Evolutionary conservation across 2,329 filamentous ascomycete genomes (phyloP).

Genomic region (Verticillium albo-atrum): DNA sequence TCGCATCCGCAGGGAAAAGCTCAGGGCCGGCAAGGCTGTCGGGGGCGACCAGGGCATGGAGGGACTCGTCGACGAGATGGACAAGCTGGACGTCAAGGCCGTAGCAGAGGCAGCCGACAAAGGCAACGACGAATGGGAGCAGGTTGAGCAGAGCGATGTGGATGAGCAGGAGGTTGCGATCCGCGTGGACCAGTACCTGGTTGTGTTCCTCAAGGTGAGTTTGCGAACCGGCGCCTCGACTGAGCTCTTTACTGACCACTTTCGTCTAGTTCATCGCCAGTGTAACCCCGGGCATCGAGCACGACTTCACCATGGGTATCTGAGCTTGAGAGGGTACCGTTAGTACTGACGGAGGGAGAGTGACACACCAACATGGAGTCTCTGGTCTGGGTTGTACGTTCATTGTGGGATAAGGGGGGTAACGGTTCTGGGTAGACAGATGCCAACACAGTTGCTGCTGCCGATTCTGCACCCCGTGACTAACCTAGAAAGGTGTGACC

Average conservation of each 20-base stretch:
- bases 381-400: neutral
- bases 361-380: neutral
- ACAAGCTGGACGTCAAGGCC: conserved; percentile 54
- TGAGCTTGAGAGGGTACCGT: conserved; percentile 32
- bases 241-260: neutral
- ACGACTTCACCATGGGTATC: conserved; percentile 96
- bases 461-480: too few species aligned
- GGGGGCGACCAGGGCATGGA: conserved; percentile 63
- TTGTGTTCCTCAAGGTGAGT: conserved; percentile 78
- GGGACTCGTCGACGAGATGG: conserved; percentile 78
- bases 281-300: conserved; percentile 94
- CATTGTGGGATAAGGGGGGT: neutral
- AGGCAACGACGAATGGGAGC: conserved; percentile 59
- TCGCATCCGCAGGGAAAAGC: conserved; percentile 80
- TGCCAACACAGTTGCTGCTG: too few species aligned
- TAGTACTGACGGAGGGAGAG: neutral
- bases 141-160: conserved; percentile 54
- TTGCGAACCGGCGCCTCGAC: conserved; percentile 1
- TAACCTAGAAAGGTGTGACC: too few species aligned
- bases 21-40: conserved; percentile 55
- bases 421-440: neutral
- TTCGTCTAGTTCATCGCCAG: conserved; percentile 65
- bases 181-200: conserved; percentile 81
- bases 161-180: conserved; percentile 74
- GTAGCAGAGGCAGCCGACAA: conserved; percentile 47